phyloP scores from a whole-genome alignment of 2,329 filamentous ascomycete genomes.

The Mycosphaerella sp. region DNA sequence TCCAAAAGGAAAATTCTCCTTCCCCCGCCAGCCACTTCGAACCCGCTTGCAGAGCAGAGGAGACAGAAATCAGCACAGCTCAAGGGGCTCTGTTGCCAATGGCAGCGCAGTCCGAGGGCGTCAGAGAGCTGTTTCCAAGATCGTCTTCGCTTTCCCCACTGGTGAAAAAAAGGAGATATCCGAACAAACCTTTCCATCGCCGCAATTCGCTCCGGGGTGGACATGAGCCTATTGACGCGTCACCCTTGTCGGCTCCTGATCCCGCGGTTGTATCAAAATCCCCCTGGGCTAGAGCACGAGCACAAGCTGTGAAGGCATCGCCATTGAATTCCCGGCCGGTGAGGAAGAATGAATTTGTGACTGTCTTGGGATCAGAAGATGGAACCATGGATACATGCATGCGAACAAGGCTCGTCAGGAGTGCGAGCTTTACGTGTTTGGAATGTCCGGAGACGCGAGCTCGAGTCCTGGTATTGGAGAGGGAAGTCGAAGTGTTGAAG shows the following conservation, averaged over 20 bases:
- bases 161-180: not conserved
- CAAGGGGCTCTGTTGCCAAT: slow-evolving; percentile 19
- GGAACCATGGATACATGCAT: not conserved
- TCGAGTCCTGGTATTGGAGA: slow-evolving; percentile 21
- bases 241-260: not conserved
- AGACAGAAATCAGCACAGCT: slow-evolving; percentile 17
- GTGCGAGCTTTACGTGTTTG: slow-evolving; percentile 7
- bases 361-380: slow-evolving; percentile 1
- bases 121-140: slow-evolving; percentile 28
- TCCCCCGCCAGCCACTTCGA: not conserved
- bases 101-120: slow-evolving; percentile 21
- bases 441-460: slow-evolving; percentile 18
- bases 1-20: too few species aligned
- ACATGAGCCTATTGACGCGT: not conserved
- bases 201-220: slow-evolving; percentile 3
- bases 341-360: slow-evolving; percentile 10
- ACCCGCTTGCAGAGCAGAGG: slow-evolving; percentile 15
- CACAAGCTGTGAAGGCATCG: slow-evolving; percentile 6
- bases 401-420: not conserved
- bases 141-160: slow-evolving; percentile 24
- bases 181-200: not conserved
- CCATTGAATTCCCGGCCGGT: slow-evolving; percentile 1
- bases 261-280: slow-evolving; percentile 14
- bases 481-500: slow-evolving; percentile 26
- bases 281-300: slow-evolving; percentile 24